Base-by-base conservation (phyloP, 306 rosid genomes). In the Heteromeles arbutifolia region DNA sequence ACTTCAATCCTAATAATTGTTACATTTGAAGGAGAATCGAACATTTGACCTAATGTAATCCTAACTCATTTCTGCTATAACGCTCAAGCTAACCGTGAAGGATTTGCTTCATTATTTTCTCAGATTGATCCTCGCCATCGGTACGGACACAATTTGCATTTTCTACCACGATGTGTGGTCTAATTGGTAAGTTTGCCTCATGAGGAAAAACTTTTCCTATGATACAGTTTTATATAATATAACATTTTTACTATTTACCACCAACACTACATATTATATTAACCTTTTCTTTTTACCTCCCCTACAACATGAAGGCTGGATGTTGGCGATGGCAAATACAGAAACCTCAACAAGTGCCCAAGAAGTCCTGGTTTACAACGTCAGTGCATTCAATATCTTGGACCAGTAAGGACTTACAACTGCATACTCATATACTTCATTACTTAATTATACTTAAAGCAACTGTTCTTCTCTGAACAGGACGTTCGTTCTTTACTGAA, bases 121-220 rank as follows among this genome's bases (percentile, higher is more conserved):
- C 15, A 87, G 88, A 87, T 87, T 56, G 90, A 87, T 80, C 88
- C 90, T 28, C 86, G 86, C 37, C 90, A 87, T 76, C 75, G 83
- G 12, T 82, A 84, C 34, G 90, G 90, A 57, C 90, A 82, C 71
- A 87, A 82, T 71, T 74, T 87, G 65, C 90, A 84, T 56, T 77
- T 77, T 79, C 57, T 87, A 87, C 77, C 82, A 82, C 28, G 88
- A 82, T 44, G 18, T 74, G 13, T 87, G 86, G 88, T 77, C 65
- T 28, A 84, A 72, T 34, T 87, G 90, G 90, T 87, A 78, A 78
- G 77, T 48, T 48, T 17, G 54, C 8, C 21, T 48, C 21, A 48
- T 2, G 29, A 58, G 64, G 64, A 64, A 34, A 34, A 56, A 5
- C 31, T 22, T 58, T 50, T 50, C 54, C 21, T 18, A 17, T 50